Evolutionary conservation across 2,329 filamentous ascomycete genomes (phyloP), one percentile per base, ranked within the genome.

Genomic region (Emmonsiellopsis sp.): DNA sequence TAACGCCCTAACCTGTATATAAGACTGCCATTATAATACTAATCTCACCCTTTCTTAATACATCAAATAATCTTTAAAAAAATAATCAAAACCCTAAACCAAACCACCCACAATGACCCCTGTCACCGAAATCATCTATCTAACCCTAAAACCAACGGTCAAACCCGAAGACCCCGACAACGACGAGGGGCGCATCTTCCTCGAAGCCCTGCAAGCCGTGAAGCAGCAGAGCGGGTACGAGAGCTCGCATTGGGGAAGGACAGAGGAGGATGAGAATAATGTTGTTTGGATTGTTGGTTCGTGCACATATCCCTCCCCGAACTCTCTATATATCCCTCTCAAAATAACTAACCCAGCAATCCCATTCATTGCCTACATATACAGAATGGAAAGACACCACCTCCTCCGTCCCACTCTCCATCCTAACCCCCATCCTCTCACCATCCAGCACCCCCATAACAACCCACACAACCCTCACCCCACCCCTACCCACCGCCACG

Each of bases 241-340:
- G 8, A 56, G 57, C 31, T 72, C 70, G 0, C 60, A 61, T 9
- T 73, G 70, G 70, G 70, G 70, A 3, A 59, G 67, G 16, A 62
- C 67, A 11, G 51, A 61, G 13, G 70, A 72, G 51, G 69, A 73
- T 50, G 58, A 65, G 51, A 65, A 58, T 10, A 53, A 63, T 2
- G 52, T 72, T 15, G 64, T 70, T 31, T 73, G 69, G 68, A 64
- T 65, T 6, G 60, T 72, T 52, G 65, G 70, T 73, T 51, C 52
- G 65, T 62, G 4, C 10, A 15, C 16, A 26, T 34, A 32, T 13
- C 20, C 43, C 11, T 8, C 16, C n/a, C n/a, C 30, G 30, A 3
- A 8, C 30, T n/a, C 2, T 47, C 2, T 16, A 32, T 35, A 32
- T 47, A 15, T 47, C 13, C 11, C 45, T 3, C 37, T 40, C 2